These are phyloP conservation scores for Saturnispora hagleri DNA, from an alignment of 805 yeast genomes.

Conservation along the genomic window DNA sequence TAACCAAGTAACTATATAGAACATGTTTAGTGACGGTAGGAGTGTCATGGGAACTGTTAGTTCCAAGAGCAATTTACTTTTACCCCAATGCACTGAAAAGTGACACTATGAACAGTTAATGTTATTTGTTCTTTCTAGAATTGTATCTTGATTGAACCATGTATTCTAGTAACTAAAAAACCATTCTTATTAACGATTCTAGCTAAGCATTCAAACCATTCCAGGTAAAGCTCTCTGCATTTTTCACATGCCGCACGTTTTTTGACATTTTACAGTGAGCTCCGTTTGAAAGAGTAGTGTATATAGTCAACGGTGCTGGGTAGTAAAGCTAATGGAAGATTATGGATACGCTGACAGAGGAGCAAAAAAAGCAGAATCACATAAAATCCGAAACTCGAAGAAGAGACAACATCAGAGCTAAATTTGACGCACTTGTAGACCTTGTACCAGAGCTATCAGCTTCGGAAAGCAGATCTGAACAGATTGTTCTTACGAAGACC, in stretches of 20 bases:
- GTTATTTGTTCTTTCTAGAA: too few species aligned
- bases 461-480: slow-evolving; percentile 74
- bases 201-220: not conserved
- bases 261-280: not conserved
- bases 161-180: too few species aligned
- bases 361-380: slow-evolving; percentile 29
- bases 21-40: too few species aligned
- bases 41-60: too few species aligned
- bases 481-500: slow-evolving; percentile 56
- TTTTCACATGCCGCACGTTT: slow-evolving; percentile 1
- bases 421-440: slow-evolving; percentile 66
- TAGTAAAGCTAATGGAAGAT: not conserved
- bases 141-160: too few species aligned
- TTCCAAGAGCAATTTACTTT: too few species aligned
- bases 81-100: too few species aligned
- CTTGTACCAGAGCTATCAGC: slow-evolving; percentile 64
- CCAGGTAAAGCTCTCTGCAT: not conserved
- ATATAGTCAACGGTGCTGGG: not conserved
- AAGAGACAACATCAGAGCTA: slow-evolving; percentile 74
- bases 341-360: slow-evolving; percentile 17
- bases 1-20: not conserved
- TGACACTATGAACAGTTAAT: too few species aligned
- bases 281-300: not conserved
- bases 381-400: slow-evolving; percentile 66
- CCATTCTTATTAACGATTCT: too few species aligned